A percentile compares a stretch with the other conserved stretches of the same genome.
phyloP scores from a whole-genome alignment of 2,329 filamentous ascomycete genomes.

The Colletotrichum scovillei region DNA sequence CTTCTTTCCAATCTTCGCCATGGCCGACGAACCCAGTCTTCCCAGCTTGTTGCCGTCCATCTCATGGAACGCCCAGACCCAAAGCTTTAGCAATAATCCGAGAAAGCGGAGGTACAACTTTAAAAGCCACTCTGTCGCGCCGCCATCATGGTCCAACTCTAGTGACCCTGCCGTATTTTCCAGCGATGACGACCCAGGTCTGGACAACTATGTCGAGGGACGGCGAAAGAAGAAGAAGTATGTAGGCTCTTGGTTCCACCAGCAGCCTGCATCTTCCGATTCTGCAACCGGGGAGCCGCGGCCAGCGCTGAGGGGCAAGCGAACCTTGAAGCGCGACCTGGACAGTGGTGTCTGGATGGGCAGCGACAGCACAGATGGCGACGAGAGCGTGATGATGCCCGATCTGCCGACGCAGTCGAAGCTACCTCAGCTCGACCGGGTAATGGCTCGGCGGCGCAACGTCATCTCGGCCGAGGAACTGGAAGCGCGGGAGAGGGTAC shows the following conservation, averaged over 20 bases:
- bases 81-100: constrained; percentile 52
- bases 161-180: constrained; percentile 80
- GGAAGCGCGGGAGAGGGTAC: constrained; percentile 58
- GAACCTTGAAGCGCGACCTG: constrained; percentile 67
- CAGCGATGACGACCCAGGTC: constrained; percentile 75
- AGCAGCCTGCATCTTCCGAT: constrained; percentile 62
- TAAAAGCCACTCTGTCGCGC: constrained; percentile 42
- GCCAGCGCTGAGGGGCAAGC: constrained; percentile 55
- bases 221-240: constrained; percentile 71
- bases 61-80: constrained; percentile 51
- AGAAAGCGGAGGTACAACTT: constrained; percentile 51
- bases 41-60: constrained; percentile 50
- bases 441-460: constrained; percentile 40
- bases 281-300: constrained; percentile 56
- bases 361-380: constrained; percentile 65
- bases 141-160: constrained; percentile 64
- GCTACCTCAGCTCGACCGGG: constrained; percentile 51
- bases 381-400: constrained; percentile 49
- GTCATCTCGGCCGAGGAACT: constrained; percentile 55
- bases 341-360: constrained; percentile 79
- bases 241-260: constrained; percentile 75
- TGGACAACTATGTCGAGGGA: constrained; percentile 72
- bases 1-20: constrained; percentile 32
- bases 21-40: constrained; percentile 55
- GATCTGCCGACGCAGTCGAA: constrained; percentile 47